Evolutionary conservation across 805 yeast species (phyloP).

Genomic region (Metschnikowia koreensis): DNA sequence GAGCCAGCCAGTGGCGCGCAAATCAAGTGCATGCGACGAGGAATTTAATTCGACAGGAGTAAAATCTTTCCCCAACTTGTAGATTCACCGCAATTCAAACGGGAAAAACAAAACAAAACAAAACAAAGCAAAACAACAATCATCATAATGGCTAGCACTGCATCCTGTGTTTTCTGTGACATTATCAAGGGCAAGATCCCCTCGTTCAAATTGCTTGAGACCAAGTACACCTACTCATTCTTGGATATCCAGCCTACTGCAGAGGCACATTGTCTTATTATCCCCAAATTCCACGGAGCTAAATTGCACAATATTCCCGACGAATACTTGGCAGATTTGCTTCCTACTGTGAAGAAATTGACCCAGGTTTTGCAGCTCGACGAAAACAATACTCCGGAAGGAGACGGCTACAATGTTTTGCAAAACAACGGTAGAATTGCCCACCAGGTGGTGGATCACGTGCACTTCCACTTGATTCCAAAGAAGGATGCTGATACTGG

Average conservation of each 20-base stretch:
- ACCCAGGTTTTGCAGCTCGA: conserved; percentile 70
- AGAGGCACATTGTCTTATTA: conserved; percentile 82
- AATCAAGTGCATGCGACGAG: no score
- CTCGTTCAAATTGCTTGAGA: conserved; percentile 83
- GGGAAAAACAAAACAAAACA: neutral
- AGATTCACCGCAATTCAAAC: neutral
- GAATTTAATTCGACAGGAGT: no score
- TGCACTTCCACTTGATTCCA: conserved; percentile 95
- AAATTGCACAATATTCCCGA: conserved; percentile 91
- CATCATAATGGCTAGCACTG: conserved; percentile 37
- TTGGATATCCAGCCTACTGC: conserved; percentile 92
- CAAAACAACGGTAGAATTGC: conserved; percentile 96
- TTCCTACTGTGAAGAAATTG: conserved; percentile 85
- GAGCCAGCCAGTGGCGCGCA: no score
- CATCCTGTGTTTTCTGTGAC: conserved; percentile 87
- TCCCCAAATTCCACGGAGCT: conserved; percentile 93
- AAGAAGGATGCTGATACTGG: conserved; percentile 75
- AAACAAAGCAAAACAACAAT: neutral
- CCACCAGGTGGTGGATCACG: conserved; percentile 94
- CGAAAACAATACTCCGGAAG: conserved; percentile 57
- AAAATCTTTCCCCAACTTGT: no score
- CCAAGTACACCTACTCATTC: conserved; percentile 78
- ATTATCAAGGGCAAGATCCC: conserved; percentile 96
- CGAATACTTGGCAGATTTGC: conserved; percentile 78
- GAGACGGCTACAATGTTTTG: conserved; percentile 79